Conservation (phyloP, 176 grass and related monocot species). For the Carex littledalei region DNA sequence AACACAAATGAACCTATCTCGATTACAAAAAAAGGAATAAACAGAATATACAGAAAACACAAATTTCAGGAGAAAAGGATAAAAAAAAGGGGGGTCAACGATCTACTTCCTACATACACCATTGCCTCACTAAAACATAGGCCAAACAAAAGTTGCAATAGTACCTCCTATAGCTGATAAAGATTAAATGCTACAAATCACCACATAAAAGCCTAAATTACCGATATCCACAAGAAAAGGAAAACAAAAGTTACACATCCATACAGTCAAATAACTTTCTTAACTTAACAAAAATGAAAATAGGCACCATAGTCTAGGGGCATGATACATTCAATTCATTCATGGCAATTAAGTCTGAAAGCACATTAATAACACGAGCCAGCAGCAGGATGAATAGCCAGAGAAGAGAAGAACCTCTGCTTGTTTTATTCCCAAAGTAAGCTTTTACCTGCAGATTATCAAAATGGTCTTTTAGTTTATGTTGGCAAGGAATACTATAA, state of each 20-base stretch:
- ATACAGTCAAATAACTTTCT: constrained; percentile 15
- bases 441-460: not conserved
- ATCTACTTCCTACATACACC: not conserved
- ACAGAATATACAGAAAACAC: not conserved
- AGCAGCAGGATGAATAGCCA: constrained; percentile 8
- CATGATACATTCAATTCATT: constrained; percentile 21
- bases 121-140: not conserved
- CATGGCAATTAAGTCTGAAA: constrained; percentile 11
- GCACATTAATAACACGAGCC: constrained; percentile 8
- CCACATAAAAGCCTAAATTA: constrained; percentile 27
- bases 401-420: not conserved
- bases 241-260: constrained; percentile 8
- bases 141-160: constrained; percentile 2
- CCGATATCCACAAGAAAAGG: not conserved
- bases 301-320: constrained; percentile 21
- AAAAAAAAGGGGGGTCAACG: not conserved
- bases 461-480: not conserved
- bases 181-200: constrained; percentile 21
- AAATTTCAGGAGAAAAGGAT: not conserved
- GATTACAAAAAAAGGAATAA: not conserved
- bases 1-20: not conserved
- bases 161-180: constrained; percentile 15
- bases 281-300: constrained; percentile 8
- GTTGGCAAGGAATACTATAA: not conserved
- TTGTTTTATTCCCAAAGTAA: not conserved